phyloP scores from a whole-genome alignment of 2,329 filamentous ascomycete genomes.

The Chalaropsis thielavioides region DNA sequence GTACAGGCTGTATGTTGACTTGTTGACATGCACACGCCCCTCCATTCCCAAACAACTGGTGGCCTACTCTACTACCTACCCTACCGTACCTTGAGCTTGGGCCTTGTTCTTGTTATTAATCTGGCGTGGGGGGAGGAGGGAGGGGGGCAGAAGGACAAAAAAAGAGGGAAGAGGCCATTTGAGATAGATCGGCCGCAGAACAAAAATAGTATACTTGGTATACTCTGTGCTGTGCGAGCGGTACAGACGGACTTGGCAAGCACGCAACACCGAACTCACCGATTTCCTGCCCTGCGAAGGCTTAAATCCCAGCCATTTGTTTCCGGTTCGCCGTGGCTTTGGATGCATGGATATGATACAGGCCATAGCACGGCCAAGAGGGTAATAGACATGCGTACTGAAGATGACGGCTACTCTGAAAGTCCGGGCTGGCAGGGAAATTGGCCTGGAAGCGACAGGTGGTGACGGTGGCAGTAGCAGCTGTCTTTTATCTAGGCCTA shows the following conservation, averaged over 20 bases:
- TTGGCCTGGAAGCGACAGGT: neutral
- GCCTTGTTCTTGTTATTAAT: conserved; percentile 2
- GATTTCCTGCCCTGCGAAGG: neutral
- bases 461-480: neutral
- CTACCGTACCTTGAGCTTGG: neutral
- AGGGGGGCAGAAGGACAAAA: neutral
- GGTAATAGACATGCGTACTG: neutral
- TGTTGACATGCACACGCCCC: neutral
- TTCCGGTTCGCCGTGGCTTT: neutral
- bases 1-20: neutral
- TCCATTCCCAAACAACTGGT: neutral
- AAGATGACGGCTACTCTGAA: neutral
- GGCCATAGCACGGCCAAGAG: neutral
- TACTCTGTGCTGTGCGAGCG: neutral
- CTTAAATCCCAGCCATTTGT: neutral
- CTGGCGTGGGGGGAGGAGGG: neutral
- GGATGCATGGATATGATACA: neutral
- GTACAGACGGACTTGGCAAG: neutral
- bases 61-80: neutral
- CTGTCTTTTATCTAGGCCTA: too few species aligned
- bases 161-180: neutral
- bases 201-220: conserved; percentile 3
- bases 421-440: neutral
- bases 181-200: neutral
- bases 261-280: neutral